Base-by-base conservation (phyloP, 306 rosid genomes). In the Luffa aegyptiaca region DNA sequence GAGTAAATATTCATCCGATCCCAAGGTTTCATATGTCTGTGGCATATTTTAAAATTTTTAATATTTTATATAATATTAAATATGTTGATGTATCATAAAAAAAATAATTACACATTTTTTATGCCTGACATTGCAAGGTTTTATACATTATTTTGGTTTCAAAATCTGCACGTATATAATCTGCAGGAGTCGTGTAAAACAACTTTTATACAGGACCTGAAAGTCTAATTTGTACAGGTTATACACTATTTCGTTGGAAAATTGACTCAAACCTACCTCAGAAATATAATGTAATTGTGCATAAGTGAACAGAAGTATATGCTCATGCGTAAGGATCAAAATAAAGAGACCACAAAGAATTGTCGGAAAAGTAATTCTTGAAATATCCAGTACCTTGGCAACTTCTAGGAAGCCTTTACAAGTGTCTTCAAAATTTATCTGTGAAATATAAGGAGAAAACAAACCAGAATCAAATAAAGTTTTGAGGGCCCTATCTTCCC, bases 391-490 rank as follows among this genome's bases (percentile, higher is more conserved):
- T 89, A 95, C 99, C 97, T 95, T 93, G 10, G 99, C 97, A 86
- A 95, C 96, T 82, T 95, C 99, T 31, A 95, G 90, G 85, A 93
- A 95, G 45, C 99, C 99, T 82, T 95, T 95, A 89, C 97, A 91
- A 53, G 97, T 93, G 78, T 95, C 97, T 92, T 93, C 99, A 86
- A 95, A 95, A 83, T 95, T 95, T 80, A 95, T 97, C 97, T 95
- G 89, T 55, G 80, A n/a, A 79, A 52, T 78, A 83, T 21, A 46
- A 80, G 80, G 37, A 83, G 75, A 37, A 82, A 57, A 16, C 53
- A 77, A 64, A 35, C 74, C 35, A 77, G 69, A 59, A 49, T 31
- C 10, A 45, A 68, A 66, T 44, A 78, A 80, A 74, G 79, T 52
- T 52, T 39, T 36, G 21, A 13, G 56, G 55, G 49, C n/a, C 75